Percentiles rank a stretch among this genome's conserved stretches.
Evolutionary conservation across 2,329 filamentous ascomycete species (phyloP).

Genomic region (Byssochlamys sp.): DNA sequence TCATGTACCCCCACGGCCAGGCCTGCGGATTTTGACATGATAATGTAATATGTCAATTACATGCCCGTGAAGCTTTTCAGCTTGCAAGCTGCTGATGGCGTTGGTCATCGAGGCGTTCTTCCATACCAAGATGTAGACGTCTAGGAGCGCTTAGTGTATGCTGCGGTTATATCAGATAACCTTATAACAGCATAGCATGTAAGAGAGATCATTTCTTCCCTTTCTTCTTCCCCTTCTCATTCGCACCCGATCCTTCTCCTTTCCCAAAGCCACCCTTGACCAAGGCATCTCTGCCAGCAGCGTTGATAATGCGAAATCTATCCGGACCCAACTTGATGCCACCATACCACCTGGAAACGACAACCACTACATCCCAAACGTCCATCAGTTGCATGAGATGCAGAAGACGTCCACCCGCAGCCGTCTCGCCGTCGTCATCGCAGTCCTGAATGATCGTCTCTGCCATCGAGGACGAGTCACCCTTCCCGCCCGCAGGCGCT

Average conservation of each 20-base stretch:
- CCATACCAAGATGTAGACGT: not conserved
- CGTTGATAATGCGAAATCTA: conserved; percentile 83
- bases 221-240: conserved; percentile 49
- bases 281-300: conserved; percentile 71
- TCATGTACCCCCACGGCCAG: too few species aligned
- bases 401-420: conserved; percentile 73
- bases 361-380: conserved; percentile 82
- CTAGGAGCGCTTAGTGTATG: not conserved
- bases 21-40: too few species aligned
- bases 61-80: too few species aligned
- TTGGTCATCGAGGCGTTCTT: not conserved
- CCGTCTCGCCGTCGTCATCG: conserved; percentile 91
- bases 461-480: conserved; percentile 32
- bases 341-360: conserved; percentile 92
- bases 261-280: conserved; percentile 63
- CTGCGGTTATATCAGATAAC: not conserved
- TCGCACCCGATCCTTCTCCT: conserved; percentile 34
- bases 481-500: conserved; percentile 1
- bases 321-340: conserved; percentile 81
- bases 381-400: conserved; percentile 93
- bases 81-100: too few species aligned
- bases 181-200: not conserved
- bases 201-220: conserved; percentile 31
- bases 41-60: too few species aligned
- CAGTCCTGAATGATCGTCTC: conserved; percentile 69